Percentiles rank a stretch among this genome's conserved stretches.
Evolutionary conservation across 1,284 basidiomycete species (phyloP).

Genomic region (Chondrostereum purpureum): DNA sequence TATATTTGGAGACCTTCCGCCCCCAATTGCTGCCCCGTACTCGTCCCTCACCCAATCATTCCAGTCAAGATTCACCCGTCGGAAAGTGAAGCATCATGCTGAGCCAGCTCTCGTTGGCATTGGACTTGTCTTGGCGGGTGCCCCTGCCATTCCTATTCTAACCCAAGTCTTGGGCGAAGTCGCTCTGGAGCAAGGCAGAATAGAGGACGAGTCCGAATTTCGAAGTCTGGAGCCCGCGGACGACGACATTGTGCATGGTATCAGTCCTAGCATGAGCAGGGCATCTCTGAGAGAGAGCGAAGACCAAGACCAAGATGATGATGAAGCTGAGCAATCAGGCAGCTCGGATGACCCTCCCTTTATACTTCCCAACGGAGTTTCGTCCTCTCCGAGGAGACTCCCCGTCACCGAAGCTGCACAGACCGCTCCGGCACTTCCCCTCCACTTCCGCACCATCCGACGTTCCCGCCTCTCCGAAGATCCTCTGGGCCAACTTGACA

Average conservation of each 20-base stretch:
- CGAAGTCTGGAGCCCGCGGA: constrained; percentile 43
- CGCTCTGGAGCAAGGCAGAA: constrained; percentile 84
- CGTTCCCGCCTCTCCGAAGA: constrained; percentile 59
- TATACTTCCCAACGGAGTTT: not conserved
- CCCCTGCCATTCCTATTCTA: constrained; percentile 72
- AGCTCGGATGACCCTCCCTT: not conserved
- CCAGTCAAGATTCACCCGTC: constrained; percentile 42
- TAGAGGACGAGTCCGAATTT: constrained; percentile 41
- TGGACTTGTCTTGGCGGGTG: constrained; percentile 74
- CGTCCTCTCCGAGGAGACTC: not conserved
- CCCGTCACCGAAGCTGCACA: constrained; percentile 56
- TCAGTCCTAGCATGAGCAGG: constrained; percentile 13
- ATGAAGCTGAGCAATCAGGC: constrained; percentile 18
- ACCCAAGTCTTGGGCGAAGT: constrained; percentile 73
- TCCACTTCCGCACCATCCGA: constrained; percentile 45
- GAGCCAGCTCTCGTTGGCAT: constrained; percentile 83
- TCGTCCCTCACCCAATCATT: constrained; percentile 42
- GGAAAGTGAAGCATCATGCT: constrained; percentile 66
- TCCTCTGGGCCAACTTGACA: constrained; percentile 65
- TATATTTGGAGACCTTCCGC: constrained; percentile 86
- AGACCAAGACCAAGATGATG: constrained; percentile 17
- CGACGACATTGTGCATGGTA: constrained; percentile 31
- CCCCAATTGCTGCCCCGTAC: constrained; percentile 62
- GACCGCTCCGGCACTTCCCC: constrained; percentile 63
- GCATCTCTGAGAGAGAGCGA: constrained; percentile 15